These are phyloP conservation scores for Brachypodium distachyon DNA, from an alignment of 202 grass and related monocot species.

Conservation along the genomic window DNA sequence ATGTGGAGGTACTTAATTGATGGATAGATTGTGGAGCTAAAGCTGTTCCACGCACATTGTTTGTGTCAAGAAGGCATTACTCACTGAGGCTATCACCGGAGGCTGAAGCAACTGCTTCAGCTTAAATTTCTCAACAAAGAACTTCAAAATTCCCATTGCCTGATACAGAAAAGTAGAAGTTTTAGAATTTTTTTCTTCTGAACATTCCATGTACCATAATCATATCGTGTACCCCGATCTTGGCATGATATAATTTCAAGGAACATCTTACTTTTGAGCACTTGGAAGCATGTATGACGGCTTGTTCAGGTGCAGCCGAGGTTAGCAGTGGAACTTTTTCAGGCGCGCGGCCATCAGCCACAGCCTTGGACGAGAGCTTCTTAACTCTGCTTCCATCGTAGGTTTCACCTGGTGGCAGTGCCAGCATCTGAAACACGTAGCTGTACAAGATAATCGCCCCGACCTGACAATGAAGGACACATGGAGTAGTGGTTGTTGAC, in stretches of 20 bases:
- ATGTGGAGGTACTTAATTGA: background rate
- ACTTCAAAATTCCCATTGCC: slow-evolving; percentile 14
- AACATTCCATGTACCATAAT: background rate
- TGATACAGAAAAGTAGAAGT: background rate
- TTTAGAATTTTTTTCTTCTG: background rate
- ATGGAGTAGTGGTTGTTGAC: background rate
- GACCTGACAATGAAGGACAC: slow-evolving; percentile 20
- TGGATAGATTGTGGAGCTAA: background rate
- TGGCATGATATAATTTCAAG: background rate
- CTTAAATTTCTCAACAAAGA: slow-evolving; percentile 46
- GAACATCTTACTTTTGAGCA: slow-evolving; percentile 23
- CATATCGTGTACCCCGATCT: background rate
- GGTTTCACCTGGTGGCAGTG: slow-evolving; percentile 43
- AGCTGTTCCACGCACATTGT: background rate
- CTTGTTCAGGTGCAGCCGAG: slow-evolving; percentile 9
- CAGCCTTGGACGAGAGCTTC: slow-evolving; percentile 16
- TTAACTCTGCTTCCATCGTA: slow-evolving; percentile 23
- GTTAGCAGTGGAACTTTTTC: slow-evolving; percentile 45
- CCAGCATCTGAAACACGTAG: slow-evolving; percentile 69
- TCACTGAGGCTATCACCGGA: slow-evolving; percentile 52
- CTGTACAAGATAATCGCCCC: slow-evolving; percentile 63
- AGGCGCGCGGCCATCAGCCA: background rate
- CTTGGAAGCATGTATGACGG: slow-evolving; percentile 2
- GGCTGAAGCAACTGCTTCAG: slow-evolving; percentile 52
- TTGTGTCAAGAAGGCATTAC: background rate